phyloP scores from a whole-genome alignment of 2,329 filamentous ascomycete genomes.

The Neoarthrinium moseri region DNA sequence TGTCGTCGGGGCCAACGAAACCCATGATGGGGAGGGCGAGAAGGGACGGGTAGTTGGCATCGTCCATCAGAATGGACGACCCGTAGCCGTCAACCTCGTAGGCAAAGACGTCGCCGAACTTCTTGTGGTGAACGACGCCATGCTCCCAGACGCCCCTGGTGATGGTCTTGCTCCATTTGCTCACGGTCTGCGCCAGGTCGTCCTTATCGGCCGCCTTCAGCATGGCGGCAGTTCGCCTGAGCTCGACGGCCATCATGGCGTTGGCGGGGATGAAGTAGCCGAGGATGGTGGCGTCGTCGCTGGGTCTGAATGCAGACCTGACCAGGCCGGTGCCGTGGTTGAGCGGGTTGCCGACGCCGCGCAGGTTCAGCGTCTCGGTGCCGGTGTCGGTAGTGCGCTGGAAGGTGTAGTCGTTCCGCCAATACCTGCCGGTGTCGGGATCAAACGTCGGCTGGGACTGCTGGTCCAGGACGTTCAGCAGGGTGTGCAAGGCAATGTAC shows the following conservation, averaged over 20 bases:
- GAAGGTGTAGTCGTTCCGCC: constrained; percentile 82
- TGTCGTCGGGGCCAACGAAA: constrained; percentile 64
- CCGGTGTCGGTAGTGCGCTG: constrained; percentile 75
- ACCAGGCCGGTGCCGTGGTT: constrained; percentile 81
- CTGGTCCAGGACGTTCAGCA: constrained; percentile 72
- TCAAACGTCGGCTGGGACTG: constrained; percentile 84
- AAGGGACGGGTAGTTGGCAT: constrained; percentile 82
- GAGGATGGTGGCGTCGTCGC: constrained; percentile 90
- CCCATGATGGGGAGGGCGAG: constrained; percentile 77
- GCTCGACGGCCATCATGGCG: constrained; percentile 91
- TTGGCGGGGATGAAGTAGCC: constrained; percentile 96
- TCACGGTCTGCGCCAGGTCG: constrained; percentile 52
- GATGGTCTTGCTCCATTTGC: constrained; percentile 61
- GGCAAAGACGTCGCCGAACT: constrained; percentile 77
- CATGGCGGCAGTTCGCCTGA: constrained; percentile 70
- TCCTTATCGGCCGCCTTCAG: constrained; percentile 61
- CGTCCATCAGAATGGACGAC: constrained; percentile 81
- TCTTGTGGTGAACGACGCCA: constrained; percentile 73
- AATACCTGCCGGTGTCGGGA: constrained; percentile 59
- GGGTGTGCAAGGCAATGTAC: constrained; percentile 71
- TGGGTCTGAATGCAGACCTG: constrained; percentile 89
- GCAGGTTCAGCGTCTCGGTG: constrained; percentile 85
- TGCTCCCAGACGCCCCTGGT: constrained; percentile 79
- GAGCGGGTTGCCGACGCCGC: constrained; percentile 87
- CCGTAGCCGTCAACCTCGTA: constrained; percentile 89